These are phyloP conservation scores for Saccharomycopsis javanensis DNA, from an alignment of 805 yeast species.

Conservation along the genomic window DNA sequence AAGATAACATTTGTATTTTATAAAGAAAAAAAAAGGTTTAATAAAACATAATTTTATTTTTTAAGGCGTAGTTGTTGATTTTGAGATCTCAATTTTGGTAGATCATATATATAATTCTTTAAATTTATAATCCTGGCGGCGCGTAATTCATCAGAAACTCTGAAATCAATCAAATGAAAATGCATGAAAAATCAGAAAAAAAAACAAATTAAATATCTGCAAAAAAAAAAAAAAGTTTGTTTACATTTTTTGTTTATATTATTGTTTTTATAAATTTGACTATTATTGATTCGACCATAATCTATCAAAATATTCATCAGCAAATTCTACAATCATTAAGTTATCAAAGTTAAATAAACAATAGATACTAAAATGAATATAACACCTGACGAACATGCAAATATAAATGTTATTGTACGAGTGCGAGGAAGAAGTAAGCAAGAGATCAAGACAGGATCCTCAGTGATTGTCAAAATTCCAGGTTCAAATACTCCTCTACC, in stretches of 20 bases:
- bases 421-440: slow-evolving; percentile 53
- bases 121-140: neutral
- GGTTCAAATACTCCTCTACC: slow-evolving; percentile 22
- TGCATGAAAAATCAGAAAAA: neutral
- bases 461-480: slow-evolving; percentile 48
- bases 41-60: too few relatives aligned
- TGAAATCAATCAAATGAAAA: neutral
- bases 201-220: too few relatives aligned
- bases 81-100: neutral
- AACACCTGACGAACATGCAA: slow-evolving; percentile 28
- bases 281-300: too few relatives aligned
- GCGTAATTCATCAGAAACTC: neutral
- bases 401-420: slow-evolving; percentile 54
- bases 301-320: neutral
- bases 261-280: too few relatives aligned
- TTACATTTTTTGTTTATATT: slow-evolving; percentile 3
- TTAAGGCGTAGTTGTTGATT: neutral
- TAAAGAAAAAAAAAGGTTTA: too few relatives aligned
- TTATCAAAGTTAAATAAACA: neutral
- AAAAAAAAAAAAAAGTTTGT: neutral
- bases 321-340: neutral
- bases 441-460: slow-evolving; percentile 47
- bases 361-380: neutral
- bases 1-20: slow-evolving; percentile 13
- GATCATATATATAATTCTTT: neutral